Evolutionary conservation across 768 basidiomycete species (phyloP), one percentile per base, ranked within the genome.

Genomic region (Mrakia gelida): DNA sequence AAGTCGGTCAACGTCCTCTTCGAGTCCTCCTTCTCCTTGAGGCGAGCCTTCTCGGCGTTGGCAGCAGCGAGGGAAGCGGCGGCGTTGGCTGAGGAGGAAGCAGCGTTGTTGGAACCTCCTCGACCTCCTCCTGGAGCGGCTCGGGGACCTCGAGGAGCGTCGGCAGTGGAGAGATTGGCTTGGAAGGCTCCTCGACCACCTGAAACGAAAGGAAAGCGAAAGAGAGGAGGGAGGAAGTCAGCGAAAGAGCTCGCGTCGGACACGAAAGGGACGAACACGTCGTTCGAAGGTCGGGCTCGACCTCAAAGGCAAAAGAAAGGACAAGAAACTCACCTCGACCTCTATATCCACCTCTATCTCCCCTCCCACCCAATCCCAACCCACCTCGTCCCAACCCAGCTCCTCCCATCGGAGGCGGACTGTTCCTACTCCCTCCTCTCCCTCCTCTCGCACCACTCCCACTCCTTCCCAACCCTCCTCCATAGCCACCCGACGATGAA

Each of bases 1-100:
- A 99, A 99, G 86, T 98, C 96, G 54, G 95, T 98, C 81, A 99
- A 90, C 43, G 95, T 97, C 82, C 93, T 90, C 82, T 91, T 89
- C 84, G 76, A 75, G 23, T 83, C 83, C 68, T 81, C 80, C 43
- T 84, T 83, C 41, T 80, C 76, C 52, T 79, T 56, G 61, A 54
- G 38, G 71, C 74, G 52, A 77, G 79, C 68, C 75, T 78, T 59
- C 65, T 70, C 67, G 67, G 79, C 63, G 76, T 80, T 52, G 61
- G 76, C 78, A 45, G 75, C 71, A 75, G 80, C 67, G 67, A 80
- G 41, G n/a, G 67, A 38, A 43, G 70, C 43, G 30, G 71, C 26
- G 62, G 59, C 21, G n/a, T 59, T 13, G 54, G 72, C 7, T 1
- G 52, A 54, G 10, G 41, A 26, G 23, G 74, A 23, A 13, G 21